Percentiles rank a stretch among this genome's conserved stretches.
These are phyloP conservation scores for Chlorophyllum brunneum DNA, from an alignment of 768 basidiomycete species.

Conservation along the genomic window DNA sequence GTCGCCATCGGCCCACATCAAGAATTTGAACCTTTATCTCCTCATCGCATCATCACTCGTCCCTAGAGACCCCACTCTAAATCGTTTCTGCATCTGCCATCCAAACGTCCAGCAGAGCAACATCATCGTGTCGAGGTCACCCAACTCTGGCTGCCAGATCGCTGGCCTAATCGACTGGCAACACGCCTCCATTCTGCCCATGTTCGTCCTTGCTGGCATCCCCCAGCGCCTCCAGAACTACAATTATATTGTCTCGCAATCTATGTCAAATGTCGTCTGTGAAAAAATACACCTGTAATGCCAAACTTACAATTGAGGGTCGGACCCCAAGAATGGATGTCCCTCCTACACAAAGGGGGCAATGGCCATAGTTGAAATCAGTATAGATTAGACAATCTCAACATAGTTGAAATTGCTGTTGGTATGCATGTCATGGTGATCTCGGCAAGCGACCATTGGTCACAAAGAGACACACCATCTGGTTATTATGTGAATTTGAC, in stretches of 20 bases:
- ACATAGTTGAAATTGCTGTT: no score
- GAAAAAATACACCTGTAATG: no score
- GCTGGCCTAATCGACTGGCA: constrained; percentile 49
- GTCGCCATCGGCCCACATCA: constrained; percentile 37
- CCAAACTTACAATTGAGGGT: no score
- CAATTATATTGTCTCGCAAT: constrained; percentile 36
- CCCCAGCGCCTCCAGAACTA: constrained; percentile 44
- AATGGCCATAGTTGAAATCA: no score
- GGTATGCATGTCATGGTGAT: no score
- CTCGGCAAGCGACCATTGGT: no score
- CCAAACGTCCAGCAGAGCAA: constrained; percentile 47
- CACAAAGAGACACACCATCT: no score
- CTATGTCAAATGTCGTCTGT: no score
- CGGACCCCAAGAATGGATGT: no score
- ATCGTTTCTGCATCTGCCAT: constrained; percentile 46
- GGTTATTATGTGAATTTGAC: no score
- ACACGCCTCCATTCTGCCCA: constrained; percentile 48
- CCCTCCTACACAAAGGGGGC: no score
- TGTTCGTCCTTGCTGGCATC: constrained; percentile 43
- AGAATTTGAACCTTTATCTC: constrained; percentile 46
- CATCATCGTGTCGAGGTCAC: constrained; percentile 40
- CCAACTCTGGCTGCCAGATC: constrained; percentile 36
- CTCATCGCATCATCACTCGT: constrained; percentile 42
- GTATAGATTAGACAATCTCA: no score
- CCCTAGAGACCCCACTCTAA: constrained; percentile 31